A percentile compares a stretch with the other conserved stretches of the same genome.
Conservation (phyloP, 441 rosid species). For the Syzygium malaccense region DNA sequence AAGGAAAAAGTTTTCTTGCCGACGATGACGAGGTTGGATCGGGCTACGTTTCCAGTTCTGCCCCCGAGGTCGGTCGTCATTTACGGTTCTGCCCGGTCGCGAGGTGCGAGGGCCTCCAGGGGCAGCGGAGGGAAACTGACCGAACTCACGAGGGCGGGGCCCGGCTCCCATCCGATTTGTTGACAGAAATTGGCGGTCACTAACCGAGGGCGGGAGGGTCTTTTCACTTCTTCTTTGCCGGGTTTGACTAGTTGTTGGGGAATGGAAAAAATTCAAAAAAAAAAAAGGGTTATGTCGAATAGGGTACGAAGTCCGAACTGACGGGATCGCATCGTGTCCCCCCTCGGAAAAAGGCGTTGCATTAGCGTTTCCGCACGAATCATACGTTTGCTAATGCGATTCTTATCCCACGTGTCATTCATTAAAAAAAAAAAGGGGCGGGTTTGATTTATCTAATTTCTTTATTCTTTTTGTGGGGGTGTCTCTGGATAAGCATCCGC, state of each 20-base stretch:
- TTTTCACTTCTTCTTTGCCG: background rate
- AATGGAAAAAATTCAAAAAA: background rate
- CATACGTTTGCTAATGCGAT: too few species aligned
- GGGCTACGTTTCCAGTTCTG: background rate
- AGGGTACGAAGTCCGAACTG: background rate
- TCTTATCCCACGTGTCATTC: background rate
- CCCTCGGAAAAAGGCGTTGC: fast-evolving
- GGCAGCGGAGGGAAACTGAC: background rate
- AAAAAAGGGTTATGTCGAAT: background rate
- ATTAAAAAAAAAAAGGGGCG: too few species aligned
- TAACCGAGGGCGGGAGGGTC: background rate
- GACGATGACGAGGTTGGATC: background rate
- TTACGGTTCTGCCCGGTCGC: background rate
- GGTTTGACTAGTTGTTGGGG: background rate
- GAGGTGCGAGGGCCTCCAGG: background rate
- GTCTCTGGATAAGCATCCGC: background rate
- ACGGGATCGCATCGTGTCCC: background rate
- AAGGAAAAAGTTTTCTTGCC: background rate
- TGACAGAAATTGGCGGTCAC: background rate
- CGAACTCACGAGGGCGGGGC: background rate
- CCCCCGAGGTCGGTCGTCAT: background rate
- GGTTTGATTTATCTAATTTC: background rate
- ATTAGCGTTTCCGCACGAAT: background rate
- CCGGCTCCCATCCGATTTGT: background rate
- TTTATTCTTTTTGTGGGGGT: too few species aligned